These are phyloP conservation scores for Gillenia trifoliata DNA, from an alignment of 306 rosid species.

Conservation along the genomic window DNA sequence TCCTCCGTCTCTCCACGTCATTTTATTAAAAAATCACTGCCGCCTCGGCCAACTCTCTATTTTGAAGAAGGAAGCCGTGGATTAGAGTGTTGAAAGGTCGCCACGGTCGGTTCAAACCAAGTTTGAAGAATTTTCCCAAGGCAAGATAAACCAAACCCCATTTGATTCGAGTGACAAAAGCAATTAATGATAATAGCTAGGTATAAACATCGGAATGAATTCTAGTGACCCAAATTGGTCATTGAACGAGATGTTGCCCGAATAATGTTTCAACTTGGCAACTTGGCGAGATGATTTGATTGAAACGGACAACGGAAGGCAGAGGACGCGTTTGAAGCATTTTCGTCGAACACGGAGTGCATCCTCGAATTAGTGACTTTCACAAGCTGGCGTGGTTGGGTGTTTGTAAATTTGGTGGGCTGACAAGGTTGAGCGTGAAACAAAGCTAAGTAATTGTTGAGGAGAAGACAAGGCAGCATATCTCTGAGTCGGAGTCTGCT, in stretches of 20 bases:
- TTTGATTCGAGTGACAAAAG: conserved; percentile 15
- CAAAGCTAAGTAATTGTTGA: neutral
- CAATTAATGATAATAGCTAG: conserved; percentile 34
- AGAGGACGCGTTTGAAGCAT: conserved; percentile 24
- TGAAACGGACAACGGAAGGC: conserved; percentile 24
- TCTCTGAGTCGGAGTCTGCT: too few species aligned
- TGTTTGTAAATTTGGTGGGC: neutral
- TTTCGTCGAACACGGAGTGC: neutral
- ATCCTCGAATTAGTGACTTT: neutral
- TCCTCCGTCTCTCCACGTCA: too few species aligned
- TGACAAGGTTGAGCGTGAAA: neutral
- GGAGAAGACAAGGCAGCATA: neutral
- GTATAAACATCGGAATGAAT: conserved; percentile 11
- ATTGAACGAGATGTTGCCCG: conserved; percentile 13
- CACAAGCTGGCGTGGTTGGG: neutral
- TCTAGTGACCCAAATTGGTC: neutral
- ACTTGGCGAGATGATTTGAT: too few species aligned
- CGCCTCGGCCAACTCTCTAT: too few species aligned
- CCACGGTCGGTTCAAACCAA: neutral
- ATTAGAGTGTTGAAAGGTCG: too few species aligned
- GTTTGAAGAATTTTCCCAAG: conserved; percentile 23
- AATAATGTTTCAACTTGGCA: conserved; percentile 16
- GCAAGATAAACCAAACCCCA: conserved; percentile 1
- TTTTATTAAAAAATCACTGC: too few species aligned
- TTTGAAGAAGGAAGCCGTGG: too few species aligned